A percentile compares a stretch with the other conserved stretches of the same genome.
phyloP scores from a whole-genome alignment of 208 protist genomes.

The Leptomonas pyrrhocoris region DNA sequence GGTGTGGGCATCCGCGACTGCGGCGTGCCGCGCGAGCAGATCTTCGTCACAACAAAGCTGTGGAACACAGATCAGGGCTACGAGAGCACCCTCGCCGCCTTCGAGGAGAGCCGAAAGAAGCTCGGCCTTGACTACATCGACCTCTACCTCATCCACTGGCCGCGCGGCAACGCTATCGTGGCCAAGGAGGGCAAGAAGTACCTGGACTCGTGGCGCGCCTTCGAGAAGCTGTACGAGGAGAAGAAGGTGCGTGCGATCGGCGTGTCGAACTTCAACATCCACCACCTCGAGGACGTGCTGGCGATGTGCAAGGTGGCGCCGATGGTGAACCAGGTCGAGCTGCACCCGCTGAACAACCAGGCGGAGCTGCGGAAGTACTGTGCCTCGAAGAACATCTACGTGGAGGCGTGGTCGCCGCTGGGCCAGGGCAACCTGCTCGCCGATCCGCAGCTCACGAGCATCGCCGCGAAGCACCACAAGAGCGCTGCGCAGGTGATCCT shows the following conservation, averaged over 20 bases:
- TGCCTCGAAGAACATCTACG: constrained; percentile 54
- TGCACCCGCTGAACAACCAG: constrained; percentile 78
- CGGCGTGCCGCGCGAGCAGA: constrained; percentile 73
- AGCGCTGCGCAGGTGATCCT: constrained; percentile 72
- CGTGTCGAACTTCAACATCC: constrained; percentile 82
- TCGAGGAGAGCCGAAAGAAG: constrained; percentile 61
- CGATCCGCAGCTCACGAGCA: constrained; percentile 32
- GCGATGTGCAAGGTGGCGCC: constrained; percentile 63
- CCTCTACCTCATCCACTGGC: constrained; percentile 96
- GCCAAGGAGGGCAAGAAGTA: constrained; percentile 48
- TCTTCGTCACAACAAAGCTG: constrained; percentile 92
- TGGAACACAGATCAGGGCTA: constrained; percentile 60
- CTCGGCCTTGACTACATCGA: constrained; percentile 93
- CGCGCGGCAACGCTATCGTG: constrained; percentile 53
- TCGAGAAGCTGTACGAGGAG: constrained; percentile 81
- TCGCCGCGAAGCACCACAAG: constrained; percentile 58
- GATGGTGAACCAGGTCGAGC: constrained; percentile 91
- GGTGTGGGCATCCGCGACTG: constrained; percentile 61
- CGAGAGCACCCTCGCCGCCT: constrained; percentile 62
- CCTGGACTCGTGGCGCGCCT: constrained; percentile 78
- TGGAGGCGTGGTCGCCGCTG: constrained; percentile 87
- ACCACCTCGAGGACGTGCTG: constrained; percentile 65
- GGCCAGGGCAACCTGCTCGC: constrained; percentile 55
- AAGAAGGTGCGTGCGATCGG: constrained; percentile 86
- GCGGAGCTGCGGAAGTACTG: constrained; percentile 69